Evolutionary conservation across 2,329 filamentous ascomycete species (phyloP), one percentile per base, ranked within the genome.

Genomic region (Mollisiaceae sp.): DNA sequence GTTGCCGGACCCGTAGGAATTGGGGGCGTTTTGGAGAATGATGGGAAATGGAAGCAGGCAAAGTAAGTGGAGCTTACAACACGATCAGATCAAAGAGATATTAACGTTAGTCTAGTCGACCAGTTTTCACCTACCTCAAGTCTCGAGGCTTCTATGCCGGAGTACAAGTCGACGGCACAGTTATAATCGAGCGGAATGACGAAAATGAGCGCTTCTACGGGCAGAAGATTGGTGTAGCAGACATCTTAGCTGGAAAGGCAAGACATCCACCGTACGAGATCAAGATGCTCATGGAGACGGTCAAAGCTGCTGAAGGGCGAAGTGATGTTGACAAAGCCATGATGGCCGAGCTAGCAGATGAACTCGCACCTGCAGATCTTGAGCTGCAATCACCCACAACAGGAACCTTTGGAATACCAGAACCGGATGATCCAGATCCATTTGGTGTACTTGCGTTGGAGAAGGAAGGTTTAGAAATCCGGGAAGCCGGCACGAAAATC

Each of bases 361-460:
- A 90, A 65, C 89, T 91, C 14, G 87, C 93, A 0, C 94, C 94
- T 0, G 90, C 90, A 60, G 94, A 98, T 75, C 88, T 83, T 62
- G 85, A 89, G 50, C 72, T 91, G 5, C 77, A 79, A 62, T 70
- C 69, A 56, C 73, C 85, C 58, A 70, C 69, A 12, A 62, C 67
- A 6, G 50, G 79, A 78, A 8, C 78, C 83, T 97, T 97, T 79
- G 94, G 94, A 1, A 82, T 97, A 18, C 93, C 93, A 0, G 88
- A 90, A 68, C 79, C 82, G 3, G 88, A 93, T 62, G 94, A 98
- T 72, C 93, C 94, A 0, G 94, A 98, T 76, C 94, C 94, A 0
- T 98, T 92, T 75, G 94, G 94, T 27, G 91, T 97, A 32, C 85
- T 94, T 69, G 94, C 94, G 8, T 80, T 98, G n/a, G 93, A 97